Evolutionary conservation across 306 rosid genomes (phyloP), one percentile per base, ranked within the genome.

Genomic region (Cicer pinnatifidum): DNA sequence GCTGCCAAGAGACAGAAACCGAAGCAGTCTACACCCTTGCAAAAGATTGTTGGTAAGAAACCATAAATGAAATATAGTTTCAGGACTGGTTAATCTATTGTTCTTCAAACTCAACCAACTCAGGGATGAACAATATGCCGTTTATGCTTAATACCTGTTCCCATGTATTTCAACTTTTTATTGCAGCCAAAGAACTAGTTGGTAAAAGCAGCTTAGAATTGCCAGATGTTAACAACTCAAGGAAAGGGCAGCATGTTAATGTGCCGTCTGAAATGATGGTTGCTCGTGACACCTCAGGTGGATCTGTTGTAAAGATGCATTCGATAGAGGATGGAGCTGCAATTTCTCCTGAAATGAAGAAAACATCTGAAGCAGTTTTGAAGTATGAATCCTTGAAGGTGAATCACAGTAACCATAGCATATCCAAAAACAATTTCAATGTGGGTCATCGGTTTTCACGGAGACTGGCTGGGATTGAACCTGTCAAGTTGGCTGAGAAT

Each of bases 391-490:
- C 19, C 63, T 41, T 63, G 46, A 78, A 75, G 50, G 43, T 69
- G 53, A 48, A 48, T 48, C 53, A 48, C 53, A 48, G 53, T 52
- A 88, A 37, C 17, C 71, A 57, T 7, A 69, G 88, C 54, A 82
- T 75, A 66, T 76, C 82, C 20, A 84, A 52, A 66, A 59, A 44
- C 71, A 73, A 84, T 13, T 80, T 71, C 70, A 81, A 28, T 67
- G 69, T 80, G 80, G 80, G 82, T 60, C 80, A 70, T 48, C 89
- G 97, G 17, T 87, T 78, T 70, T 93, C 97, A 13, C 89, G 64
- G 33, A 86, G 96, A 80, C 91, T 91, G 76, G 86, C 98, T 82
- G 92, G 91, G 71, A 15, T 56, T 77, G 85, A 79, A 77, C 90
- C 89, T 72, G 86, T 83, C 73, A 81, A 77, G 59, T 69, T 61